phyloP scores from a whole-genome alignment of 768 basidiomycete genomes.

The Rhodosporidiobolus odoratus region DNA sequence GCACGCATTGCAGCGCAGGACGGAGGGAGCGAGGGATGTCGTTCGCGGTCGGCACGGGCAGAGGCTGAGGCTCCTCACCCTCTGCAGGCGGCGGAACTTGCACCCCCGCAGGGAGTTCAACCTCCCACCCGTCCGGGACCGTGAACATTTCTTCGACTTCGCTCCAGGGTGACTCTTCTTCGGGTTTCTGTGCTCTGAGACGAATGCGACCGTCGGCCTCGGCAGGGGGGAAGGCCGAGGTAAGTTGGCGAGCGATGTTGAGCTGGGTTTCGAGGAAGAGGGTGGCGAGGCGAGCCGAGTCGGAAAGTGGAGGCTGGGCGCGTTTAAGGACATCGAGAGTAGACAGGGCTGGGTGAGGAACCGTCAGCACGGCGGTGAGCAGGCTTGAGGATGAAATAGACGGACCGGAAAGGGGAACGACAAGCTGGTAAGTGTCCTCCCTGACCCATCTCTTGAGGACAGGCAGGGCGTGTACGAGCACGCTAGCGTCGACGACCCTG shows the following conservation, averaged over 20 bases:
- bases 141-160: constrained; percentile 14
- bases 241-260: constrained; percentile 24
- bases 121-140: constrained; percentile 15
- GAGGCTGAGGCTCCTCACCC: not conserved
- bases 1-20: constrained; percentile 24
- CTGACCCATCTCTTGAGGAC: constrained; percentile 36
- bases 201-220: constrained; percentile 9
- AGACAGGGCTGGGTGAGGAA: constrained; percentile 17
- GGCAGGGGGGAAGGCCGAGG: not conserved
- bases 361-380: not conserved
- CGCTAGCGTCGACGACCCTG: constrained; percentile 27
- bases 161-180: constrained; percentile 26
- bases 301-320: constrained; percentile 18
- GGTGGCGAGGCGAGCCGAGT: constrained; percentile 28
- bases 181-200: constrained; percentile 10
- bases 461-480: constrained; percentile 34
- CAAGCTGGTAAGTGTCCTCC: constrained; percentile 17
- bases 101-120: not conserved
- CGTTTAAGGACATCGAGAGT: constrained; percentile 36
- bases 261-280: constrained; percentile 36
- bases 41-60: constrained; percentile 12
- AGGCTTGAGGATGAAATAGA: not conserved
- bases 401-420: constrained; percentile 32
- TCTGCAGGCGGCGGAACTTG: not conserved
- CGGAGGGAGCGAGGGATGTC: constrained; percentile 30